phyloP scores from a whole-genome alignment of 148 eudicot species.

The Cornus kousa region DNA sequence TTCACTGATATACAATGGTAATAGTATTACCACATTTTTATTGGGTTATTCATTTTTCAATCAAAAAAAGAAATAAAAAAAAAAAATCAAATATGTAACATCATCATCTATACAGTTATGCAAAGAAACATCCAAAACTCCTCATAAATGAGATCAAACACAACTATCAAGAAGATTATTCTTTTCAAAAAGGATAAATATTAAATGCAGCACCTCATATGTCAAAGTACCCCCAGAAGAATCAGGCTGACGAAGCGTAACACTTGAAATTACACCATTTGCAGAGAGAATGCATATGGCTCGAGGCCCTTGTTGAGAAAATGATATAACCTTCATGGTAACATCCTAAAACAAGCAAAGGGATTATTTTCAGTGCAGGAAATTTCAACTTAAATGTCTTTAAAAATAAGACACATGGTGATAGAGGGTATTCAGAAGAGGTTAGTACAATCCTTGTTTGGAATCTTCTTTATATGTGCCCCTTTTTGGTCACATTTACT shows the following conservation, averaged over 20 bases:
- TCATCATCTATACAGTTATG: neutral
- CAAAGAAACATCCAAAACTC: neutral
- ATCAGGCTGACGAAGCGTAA: conserved; percentile 94
- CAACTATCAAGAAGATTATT: conserved; percentile 1
- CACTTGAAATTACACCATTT: conserved; percentile 85
- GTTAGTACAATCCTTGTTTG: neutral
- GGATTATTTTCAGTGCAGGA: neutral
- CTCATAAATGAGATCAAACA: conserved; percentile 4
- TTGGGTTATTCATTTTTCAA: neutral
- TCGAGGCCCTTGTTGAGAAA: conserved; percentile 97
- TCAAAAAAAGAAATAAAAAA: neutral
- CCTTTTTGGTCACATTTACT: neutral
- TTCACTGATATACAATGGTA: neutral
- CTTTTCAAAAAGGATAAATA: neutral
- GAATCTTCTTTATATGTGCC: neutral
- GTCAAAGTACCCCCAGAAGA: conserved; percentile 98
- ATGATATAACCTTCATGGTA: conserved; percentile 91
- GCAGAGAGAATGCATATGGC: conserved; percentile 97
- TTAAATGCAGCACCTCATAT: conserved; percentile 65
- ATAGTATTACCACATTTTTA: neutral
- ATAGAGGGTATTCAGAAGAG: neutral
- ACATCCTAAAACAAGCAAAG: conserved; percentile 64
- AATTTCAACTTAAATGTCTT: neutral
- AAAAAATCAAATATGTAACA: neutral
- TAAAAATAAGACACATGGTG: neutral